Base-by-base conservation (phyloP, 257 asterid genomes). In the Solanum chiquidenum region DNA sequence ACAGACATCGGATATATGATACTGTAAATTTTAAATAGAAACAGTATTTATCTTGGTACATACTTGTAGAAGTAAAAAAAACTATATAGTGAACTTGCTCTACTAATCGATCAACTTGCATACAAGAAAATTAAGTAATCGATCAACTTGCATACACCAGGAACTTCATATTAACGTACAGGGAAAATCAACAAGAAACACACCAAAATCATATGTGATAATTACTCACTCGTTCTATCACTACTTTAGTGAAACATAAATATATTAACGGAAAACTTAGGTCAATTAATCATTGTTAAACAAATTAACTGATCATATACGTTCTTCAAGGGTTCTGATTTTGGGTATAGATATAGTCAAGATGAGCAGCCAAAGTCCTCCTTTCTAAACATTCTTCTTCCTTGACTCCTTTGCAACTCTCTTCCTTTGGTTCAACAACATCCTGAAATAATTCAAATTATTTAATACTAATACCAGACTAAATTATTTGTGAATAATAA, bases 331-430 rank as follows among this genome's bases (percentile, higher is more conserved):
- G 86, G 44, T 49, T 82, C 9, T 29, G 44, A 82, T 82, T 83
- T 90, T 95, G 98, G 38, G 98, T 95, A 33, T 95, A 95, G 88
- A 95, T 95, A 88, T 95, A 95, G 87, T 95, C 98, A 69, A 87
- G 66, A 90, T 94, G 97, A 42, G 97, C 97, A 86, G 76, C 91
- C 21, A 93, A 90, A 25, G 97, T 93, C 71, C 95, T 93, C 83
- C 95, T 93, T 95, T 86, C 93, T 88, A 95, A 91, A 86, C 97
- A 95, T 89, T 95, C 97, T 82, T 82, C 86, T 31, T 33, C 93
- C 46, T 90, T 90, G 14, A 92, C 52, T 77, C 94, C 96, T 23
- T 69, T 79, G 91, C 95, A 93, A 83, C 29, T 90, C 49, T 91
- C 91, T 89, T 92, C 20, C 40, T 74, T 72, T 55, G 86, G 35